Conservation (phyloP, 2,329 filamentous ascomycete species). For the Chalaropsis thielavioides region DNA sequence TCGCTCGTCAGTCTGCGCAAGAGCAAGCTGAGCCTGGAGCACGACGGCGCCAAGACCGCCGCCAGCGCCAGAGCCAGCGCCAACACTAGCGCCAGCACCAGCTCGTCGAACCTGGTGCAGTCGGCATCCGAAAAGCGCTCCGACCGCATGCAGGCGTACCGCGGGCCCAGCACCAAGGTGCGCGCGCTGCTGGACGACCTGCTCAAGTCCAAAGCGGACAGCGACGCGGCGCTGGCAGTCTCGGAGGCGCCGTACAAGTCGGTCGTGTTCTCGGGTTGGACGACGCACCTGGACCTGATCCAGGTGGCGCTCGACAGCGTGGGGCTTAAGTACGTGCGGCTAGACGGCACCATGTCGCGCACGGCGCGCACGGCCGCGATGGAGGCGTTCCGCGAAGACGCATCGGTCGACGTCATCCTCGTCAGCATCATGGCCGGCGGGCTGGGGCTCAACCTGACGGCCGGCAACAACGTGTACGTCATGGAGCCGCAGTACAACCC, state of each 20-base stretch:
- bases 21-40: slow-evolving; percentile 41
- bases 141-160: slow-evolving; percentile 43
- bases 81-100: slow-evolving; percentile 5
- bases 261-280: slow-evolving; percentile 95
- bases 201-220: slow-evolving; percentile 47
- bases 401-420: slow-evolving; percentile 61
- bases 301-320: slow-evolving; percentile 59
- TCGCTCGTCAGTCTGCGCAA: slow-evolving; percentile 54
- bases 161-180: slow-evolving; percentile 85
- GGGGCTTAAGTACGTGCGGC: slow-evolving; percentile 57
- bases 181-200: slow-evolving; percentile 66
- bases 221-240: slow-evolving; percentile 35
- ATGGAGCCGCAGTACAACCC: slow-evolving; percentile 99
- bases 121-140: slow-evolving; percentile 20
- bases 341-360: slow-evolving; percentile 81
- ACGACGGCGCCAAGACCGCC: slow-evolving; percentile 35
- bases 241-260: slow-evolving; percentile 70
- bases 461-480: slow-evolving; percentile 76
- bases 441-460: slow-evolving; percentile 77
- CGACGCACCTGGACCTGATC: slow-evolving; percentile 83
- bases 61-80: slow-evolving; percentile 19
- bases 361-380: slow-evolving; percentile 59
- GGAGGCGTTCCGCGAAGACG: slow-evolving; percentile 60
- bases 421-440: slow-evolving; percentile 89
- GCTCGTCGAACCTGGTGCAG: background rate